phyloP scores from a whole-genome alignment of 2,329 filamentous ascomycete species.

The Cercospora zeina region DNA sequence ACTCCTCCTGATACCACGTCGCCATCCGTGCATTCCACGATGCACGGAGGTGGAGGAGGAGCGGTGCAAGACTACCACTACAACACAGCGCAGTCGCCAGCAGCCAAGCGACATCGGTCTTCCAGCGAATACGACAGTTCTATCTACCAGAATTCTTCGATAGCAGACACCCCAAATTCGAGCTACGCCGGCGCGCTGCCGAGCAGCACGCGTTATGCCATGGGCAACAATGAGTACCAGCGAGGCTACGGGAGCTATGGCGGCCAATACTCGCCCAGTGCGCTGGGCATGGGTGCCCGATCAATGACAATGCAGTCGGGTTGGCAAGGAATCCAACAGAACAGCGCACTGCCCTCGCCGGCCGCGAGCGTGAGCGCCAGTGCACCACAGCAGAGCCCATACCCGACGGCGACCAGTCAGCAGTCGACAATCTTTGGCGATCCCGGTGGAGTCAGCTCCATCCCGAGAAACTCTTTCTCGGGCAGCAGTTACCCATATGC shows the following conservation, averaged over 20 bases:
- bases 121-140: conserved; percentile 33
- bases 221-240: conserved; percentile 19
- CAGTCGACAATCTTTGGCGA: conserved; percentile 26
- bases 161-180: conserved; percentile 21
- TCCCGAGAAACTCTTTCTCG: conserved; percentile 23
- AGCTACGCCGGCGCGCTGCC: conserved; percentile 24
- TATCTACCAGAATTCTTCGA: conserved; percentile 23
- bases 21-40: conserved; percentile 20
- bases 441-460: conserved; percentile 25
- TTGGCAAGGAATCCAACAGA: conserved; percentile 11
- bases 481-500: conserved; percentile 22
- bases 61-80: conserved; percentile 30
- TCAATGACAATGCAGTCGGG: conserved; percentile 21
- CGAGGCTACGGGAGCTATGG: conserved; percentile 22
- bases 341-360: conserved; percentile 26
- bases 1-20: conserved; percentile 29
- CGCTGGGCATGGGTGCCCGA: conserved; percentile 21
- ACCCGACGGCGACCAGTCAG: conserved; percentile 19
- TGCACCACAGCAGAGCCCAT: conserved; percentile 22
- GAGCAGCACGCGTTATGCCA: conserved; percentile 23
- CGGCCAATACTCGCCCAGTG: conserved; percentile 23
- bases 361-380: conserved; percentile 21
- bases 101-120: conserved; percentile 33
- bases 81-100: conserved; percentile 23
- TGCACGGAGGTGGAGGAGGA: conserved; percentile 20